phyloP scores from a whole-genome alignment of 169 alveolate genomes.

The Amoebophrya sp. region DNA sequence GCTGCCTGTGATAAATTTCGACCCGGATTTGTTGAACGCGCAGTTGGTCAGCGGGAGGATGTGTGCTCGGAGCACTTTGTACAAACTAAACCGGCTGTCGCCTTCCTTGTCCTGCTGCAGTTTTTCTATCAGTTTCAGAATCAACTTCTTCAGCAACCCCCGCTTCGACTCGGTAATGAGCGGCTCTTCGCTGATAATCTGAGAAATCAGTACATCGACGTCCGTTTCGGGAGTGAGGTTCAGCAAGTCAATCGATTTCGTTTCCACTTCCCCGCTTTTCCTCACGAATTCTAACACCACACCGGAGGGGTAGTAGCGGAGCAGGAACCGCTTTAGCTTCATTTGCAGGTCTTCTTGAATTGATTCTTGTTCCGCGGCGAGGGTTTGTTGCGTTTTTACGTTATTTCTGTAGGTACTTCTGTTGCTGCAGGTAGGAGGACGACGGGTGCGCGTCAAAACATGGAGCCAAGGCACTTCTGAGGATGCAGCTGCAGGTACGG shows the following conservation, averaged over 20 bases:
- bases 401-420: no score
- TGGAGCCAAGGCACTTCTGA: no score
- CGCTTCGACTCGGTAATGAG: slow-evolving; percentile 52
- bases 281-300: slow-evolving; percentile 69
- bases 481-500: no score
- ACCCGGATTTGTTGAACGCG: slow-evolving; percentile 78
- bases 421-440: no score
- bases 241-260: slow-evolving; percentile 69
- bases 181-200: slow-evolving; percentile 69
- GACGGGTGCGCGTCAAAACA: no score
- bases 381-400: no score
- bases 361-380: no score
- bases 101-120: slow-evolving; percentile 50
- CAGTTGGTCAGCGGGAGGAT: slow-evolving; percentile 81
- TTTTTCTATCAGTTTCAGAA: slow-evolving; percentile 65
- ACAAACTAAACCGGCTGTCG: slow-evolving; percentile 49
- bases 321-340: slow-evolving; percentile 71
- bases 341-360: no score
- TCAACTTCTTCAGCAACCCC: slow-evolving; percentile 40
- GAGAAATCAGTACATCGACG: slow-evolving; percentile 59
- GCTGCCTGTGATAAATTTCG: slow-evolving; percentile 66
- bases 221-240: slow-evolving; percentile 68
- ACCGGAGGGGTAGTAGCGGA: slow-evolving; percentile 79
- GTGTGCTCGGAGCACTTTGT: slow-evolving; percentile 69
- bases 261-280: slow-evolving; percentile 67